These are phyloP conservation scores for Mortierella sp. DNA, from an alignment of 371 early-diverging fungal genomes.

Conservation along the genomic window DNA sequence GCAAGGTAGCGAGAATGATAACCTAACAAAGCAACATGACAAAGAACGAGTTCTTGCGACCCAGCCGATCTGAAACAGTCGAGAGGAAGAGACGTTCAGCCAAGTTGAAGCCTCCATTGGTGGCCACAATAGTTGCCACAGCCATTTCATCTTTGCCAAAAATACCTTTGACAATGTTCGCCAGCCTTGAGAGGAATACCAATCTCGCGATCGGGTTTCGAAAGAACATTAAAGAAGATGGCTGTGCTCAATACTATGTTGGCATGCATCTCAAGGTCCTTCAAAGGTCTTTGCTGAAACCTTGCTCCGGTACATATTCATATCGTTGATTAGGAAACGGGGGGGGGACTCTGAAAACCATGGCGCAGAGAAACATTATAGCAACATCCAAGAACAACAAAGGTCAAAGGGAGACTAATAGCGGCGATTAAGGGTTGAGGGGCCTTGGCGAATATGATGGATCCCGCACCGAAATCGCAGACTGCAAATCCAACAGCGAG, in stretches of 20 bases:
- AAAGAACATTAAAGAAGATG: constrained; percentile 68
- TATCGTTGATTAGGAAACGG: constrained; percentile 70
- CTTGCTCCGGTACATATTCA: constrained; percentile 64
- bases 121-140: constrained; percentile 68
- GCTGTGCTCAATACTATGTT: constrained; percentile 65
- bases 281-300: constrained; percentile 9
- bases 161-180: constrained; percentile 66
- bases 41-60: constrained; percentile 72
- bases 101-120: constrained; percentile 74
- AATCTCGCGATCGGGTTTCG: constrained; percentile 68
- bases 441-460: constrained; percentile 70
- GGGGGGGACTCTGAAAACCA: constrained; percentile 72
- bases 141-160: constrained; percentile 62
- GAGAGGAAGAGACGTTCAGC: constrained; percentile 69
- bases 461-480: constrained; percentile 78
- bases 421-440: constrained; percentile 64
- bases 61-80: constrained; percentile 65
- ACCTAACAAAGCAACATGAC: constrained; percentile 63
- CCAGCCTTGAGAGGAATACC: constrained; percentile 70
- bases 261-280: constrained; percentile 15
- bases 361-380: constrained; percentile 40
- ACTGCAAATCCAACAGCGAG: constrained; percentile 73
- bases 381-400: constrained; percentile 66
- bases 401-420: constrained; percentile 66
- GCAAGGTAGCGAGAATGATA: constrained; percentile 61